Percentiles rank a stretch among this genome's conserved stretches.
Evolutionary conservation across 2,329 filamentous ascomycete species (phyloP).

Genomic region (Keithomyces neogunnii): DNA sequence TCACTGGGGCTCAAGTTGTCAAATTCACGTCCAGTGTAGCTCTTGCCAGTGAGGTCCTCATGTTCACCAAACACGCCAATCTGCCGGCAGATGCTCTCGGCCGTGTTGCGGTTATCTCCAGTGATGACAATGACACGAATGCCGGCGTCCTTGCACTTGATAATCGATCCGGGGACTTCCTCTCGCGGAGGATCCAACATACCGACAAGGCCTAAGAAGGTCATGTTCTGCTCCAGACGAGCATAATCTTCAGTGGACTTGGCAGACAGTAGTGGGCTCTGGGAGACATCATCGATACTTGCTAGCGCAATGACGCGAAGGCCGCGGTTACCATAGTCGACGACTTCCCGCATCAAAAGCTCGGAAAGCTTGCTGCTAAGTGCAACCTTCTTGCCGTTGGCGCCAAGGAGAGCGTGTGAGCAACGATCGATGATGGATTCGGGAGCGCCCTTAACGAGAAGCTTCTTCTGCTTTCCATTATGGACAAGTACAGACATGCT

Average conservation of each 20-base stretch:
- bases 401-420: slow-evolving; percentile 69
- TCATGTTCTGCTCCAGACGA: slow-evolving; percentile 87
- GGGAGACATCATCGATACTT: slow-evolving; percentile 65
- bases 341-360: slow-evolving; percentile 69
- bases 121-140: slow-evolving; percentile 98
- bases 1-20: slow-evolving; percentile 72
- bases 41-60: slow-evolving; percentile 84
- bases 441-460: slow-evolving; percentile 93
- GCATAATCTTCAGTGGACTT: slow-evolving; percentile 78
- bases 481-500: slow-evolving; percentile 96
- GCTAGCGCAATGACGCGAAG: slow-evolving; percentile 93
- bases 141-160: slow-evolving; percentile 83
- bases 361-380: slow-evolving; percentile 61
- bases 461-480: slow-evolving; percentile 59
- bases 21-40: slow-evolving; percentile 91
- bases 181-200: slow-evolving; percentile 96
- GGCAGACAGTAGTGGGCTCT: slow-evolving; percentile 64
- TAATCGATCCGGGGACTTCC: slow-evolving; percentile 79
- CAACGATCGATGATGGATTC: slow-evolving; percentile 93
- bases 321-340: slow-evolving; percentile 84
- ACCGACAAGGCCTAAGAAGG: slow-evolving; percentile 82
- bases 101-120: slow-evolving; percentile 95
- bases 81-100: slow-evolving; percentile 93
- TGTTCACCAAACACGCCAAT: slow-evolving; percentile 83
- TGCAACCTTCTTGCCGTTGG: slow-evolving; percentile 67